Evolutionary conservation across 2,329 filamentous ascomycete genomes (phyloP).

Genomic region (Cytospora chrysosperma): DNA sequence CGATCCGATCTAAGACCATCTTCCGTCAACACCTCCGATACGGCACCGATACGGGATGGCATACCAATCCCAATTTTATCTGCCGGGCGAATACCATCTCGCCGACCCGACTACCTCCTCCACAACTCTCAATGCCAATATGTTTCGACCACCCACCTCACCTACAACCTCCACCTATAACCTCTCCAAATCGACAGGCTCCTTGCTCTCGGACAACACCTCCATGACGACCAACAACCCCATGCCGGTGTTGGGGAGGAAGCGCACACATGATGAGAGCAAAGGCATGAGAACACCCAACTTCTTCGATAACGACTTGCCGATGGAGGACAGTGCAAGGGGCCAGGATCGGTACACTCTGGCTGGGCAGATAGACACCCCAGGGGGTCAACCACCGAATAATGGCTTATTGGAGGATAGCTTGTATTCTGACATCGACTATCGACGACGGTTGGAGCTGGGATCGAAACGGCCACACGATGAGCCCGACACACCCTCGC

Average conservation of each 20-base stretch:
- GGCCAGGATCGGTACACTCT: constrained; percentile 45
- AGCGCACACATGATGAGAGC: constrained; percentile 38
- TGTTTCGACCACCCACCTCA: constrained; percentile 36
- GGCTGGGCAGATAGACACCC: constrained; percentile 54
- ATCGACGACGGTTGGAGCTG: constrained; percentile 45
- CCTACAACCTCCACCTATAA: constrained; percentile 31
- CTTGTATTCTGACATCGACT: constrained; percentile 57
- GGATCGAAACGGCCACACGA: constrained; percentile 45
- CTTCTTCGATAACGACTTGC: constrained; percentile 32
- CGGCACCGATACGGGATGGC: constrained; percentile 28
- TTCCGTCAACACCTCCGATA: not conserved
- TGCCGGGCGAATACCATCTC: constrained; percentile 35
- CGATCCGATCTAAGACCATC: not conserved
- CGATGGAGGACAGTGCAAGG: constrained; percentile 24
- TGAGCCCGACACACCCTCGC: constrained; percentile 37
- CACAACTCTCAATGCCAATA: constrained; percentile 32
- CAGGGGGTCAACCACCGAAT: constrained; percentile 34
- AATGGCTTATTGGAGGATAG: constrained; percentile 49
- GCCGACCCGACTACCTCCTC: constrained; percentile 28
- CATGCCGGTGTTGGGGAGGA: constrained; percentile 52
- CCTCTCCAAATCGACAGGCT: constrained; percentile 38
- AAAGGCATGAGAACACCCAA: constrained; percentile 32
- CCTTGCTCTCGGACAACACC: constrained; percentile 38
- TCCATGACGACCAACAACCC: constrained; percentile 31
- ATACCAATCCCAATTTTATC: constrained; percentile 33